Percentiles rank a stretch among this genome's conserved stretches.
Evolutionary conservation across 2,329 filamentous ascomycete species (phyloP).

Genomic region (Cadophora sp.): DNA sequence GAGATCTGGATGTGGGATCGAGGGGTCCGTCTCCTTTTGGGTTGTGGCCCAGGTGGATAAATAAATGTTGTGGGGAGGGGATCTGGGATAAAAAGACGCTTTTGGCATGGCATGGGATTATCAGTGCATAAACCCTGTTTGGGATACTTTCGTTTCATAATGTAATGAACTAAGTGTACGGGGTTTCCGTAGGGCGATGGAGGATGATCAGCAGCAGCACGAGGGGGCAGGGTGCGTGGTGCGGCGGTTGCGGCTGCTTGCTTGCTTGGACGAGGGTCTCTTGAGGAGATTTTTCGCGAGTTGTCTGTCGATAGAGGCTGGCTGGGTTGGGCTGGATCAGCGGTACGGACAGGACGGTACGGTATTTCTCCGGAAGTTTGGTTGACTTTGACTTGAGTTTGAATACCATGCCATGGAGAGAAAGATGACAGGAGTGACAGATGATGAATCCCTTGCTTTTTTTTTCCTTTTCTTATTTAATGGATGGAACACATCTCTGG

Average conservation of each 20-base stretch:
- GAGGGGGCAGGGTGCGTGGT: constrained; percentile 6
- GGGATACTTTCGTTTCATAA: not conserved
- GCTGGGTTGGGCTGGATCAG: no score
- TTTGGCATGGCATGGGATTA: not conserved
- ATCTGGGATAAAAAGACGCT: constrained; percentile 1
- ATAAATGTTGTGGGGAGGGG: not conserved
- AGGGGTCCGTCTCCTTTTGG: constrained; percentile 7
- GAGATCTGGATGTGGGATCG: constrained; percentile 2
- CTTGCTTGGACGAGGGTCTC: not conserved
- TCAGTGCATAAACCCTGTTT: constrained; percentile 9
- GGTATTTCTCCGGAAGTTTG: not conserved
- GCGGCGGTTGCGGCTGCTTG: constrained; percentile 6
- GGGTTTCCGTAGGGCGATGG: not conserved
- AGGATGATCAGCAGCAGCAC: constrained; percentile 11
- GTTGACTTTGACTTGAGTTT: not conserved
- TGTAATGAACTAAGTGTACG: not conserved
- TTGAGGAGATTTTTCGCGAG: constrained; percentile 11
- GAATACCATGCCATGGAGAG: not conserved
- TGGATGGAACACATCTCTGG: constrained; percentile 16
- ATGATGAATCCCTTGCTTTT: not conserved
- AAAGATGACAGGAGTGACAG: not conserved
- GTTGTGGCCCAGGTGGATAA: no score
- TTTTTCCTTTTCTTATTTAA: not conserved
- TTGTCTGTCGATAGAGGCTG: no score
- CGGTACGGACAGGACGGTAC: not conserved